Evolutionary conservation across 352 stramenopile genomes (phyloP).

Genomic region (Pythium volutum): DNA sequence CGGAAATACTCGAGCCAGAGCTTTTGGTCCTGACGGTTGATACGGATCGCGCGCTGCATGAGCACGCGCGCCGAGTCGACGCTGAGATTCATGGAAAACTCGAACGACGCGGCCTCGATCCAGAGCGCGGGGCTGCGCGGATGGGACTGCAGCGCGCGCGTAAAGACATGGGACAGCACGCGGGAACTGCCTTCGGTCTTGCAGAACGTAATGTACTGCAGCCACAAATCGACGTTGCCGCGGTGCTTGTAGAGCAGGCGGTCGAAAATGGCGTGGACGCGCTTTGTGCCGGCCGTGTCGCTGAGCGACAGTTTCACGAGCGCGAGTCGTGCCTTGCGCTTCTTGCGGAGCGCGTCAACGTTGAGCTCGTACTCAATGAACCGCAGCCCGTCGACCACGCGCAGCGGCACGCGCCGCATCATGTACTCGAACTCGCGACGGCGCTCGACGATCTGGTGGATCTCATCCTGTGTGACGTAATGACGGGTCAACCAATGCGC

Average conservation of each 20-base stretch:
- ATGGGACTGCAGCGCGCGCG: constrained; percentile 82
- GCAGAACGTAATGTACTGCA: constrained; percentile 90
- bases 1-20: constrained; percentile 92
- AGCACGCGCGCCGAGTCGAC: constrained; percentile 86
- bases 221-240: constrained; percentile 87
- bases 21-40: constrained; percentile 77
- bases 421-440: constrained; percentile 92
- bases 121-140: constrained; percentile 84
- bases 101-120: constrained; percentile 90
- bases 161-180: constrained; percentile 78
- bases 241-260: constrained; percentile 86
- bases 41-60: constrained; percentile 91
- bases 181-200: constrained; percentile 67
- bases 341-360: constrained; percentile 82
- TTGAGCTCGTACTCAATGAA: constrained; percentile 95
- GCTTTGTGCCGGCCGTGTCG: constrained; percentile 65
- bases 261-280: constrained; percentile 86
- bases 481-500: neutral
- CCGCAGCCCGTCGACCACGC: constrained; percentile 90
- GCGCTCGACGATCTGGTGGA: constrained; percentile 88
- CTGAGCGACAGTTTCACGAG: constrained; percentile 69
- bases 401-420: constrained; percentile 83
- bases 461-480: constrained; percentile 49
- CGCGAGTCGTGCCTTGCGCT: constrained; percentile 70
- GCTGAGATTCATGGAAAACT: constrained; percentile 86